Evolutionary conservation across 495 filamentous ascomycete species (phyloP), one percentile per base, ranked within the genome.

Genomic region (Neohortaea acidophila): DNA sequence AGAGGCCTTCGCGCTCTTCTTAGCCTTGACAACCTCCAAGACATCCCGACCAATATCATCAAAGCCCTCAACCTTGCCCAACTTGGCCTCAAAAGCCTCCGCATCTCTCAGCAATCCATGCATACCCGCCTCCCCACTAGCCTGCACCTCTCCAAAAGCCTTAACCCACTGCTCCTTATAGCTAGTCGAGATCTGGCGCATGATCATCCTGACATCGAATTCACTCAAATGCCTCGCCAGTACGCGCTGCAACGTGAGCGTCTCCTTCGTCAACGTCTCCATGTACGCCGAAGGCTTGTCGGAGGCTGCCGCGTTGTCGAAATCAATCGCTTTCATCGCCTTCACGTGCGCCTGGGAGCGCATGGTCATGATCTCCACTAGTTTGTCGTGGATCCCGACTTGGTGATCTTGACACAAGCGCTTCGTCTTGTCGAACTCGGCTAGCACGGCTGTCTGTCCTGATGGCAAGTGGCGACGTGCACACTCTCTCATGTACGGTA

Each of bases 321-420:
- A 94, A 41, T 80, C 59, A 27, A 86, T 67, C 39, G 73, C 72
- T 54, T 74, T 81, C 63, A 99, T 75, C 13, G 72, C 69, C 41
- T 70, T 77, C 15, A 84, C 73, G 48, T 82, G 84, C 0, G 72
- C 60, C 1, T 70, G 59, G 5, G 80, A 80, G 1, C 89, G 73
- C 10, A 73, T 75, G 33, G 75, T 76, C 86, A 96, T 94, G 43
- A 99, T 96, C 41, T 93, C 85, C 12, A 94, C 80, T 0, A 99
- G 64, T 54, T 99, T 99, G 37, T 93, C 84, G 51, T 92, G 83
- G 39, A 96, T 96, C 44, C 73, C 83, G 22, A 73, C 73, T 53
- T 94, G 89, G 55, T 96, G 89, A 51, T 99, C 89, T 51, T 92
- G 83, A 48, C 79, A 87, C 5, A 82, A 65, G 25, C 89, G 72